Evolutionary conservation across 108 stramenopile genomes (phyloP).

Genomic region (Cyclostephanos tholiformis): DNA sequence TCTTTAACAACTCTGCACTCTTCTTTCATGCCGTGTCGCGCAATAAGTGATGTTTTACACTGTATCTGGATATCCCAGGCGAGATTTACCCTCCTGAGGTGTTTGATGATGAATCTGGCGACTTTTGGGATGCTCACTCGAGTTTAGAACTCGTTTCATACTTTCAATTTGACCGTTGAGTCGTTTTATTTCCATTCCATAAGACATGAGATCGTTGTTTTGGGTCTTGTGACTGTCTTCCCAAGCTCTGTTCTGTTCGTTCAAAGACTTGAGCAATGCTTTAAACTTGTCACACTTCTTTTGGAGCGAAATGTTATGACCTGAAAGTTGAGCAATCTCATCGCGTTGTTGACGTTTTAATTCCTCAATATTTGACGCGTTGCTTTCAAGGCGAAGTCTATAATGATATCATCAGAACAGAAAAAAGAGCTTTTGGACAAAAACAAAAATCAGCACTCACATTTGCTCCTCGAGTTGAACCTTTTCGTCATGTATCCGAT

Average conservation of each 20-base stretch:
- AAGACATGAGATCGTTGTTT: conserved; percentile 11
- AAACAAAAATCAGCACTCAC: conserved; percentile 17
- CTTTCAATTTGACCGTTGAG: neutral
- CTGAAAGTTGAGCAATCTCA: conserved; percentile 23
- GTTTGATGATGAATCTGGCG: neutral
- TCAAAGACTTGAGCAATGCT: conserved; percentile 23
- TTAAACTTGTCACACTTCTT: conserved; percentile 37
- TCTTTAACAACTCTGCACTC: neutral
- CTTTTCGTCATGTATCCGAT: conserved; percentile 6
- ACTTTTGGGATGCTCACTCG: conserved; percentile 3
- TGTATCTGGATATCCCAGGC: neutral
- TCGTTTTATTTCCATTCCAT: conserved; percentile 27
- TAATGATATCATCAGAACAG: neutral
- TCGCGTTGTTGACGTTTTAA: conserved; percentile 4
- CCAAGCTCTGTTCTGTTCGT: conserved; percentile 25
- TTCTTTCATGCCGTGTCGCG: neutral
- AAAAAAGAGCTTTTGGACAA: neutral
- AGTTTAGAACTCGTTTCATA: conserved; percentile 6
- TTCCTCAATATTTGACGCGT: conserved; percentile 6
- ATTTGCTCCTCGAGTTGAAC: conserved; percentile 19
- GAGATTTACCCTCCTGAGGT: neutral
- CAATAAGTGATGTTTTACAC: conserved; percentile 4
- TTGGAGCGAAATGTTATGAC: conserved; percentile 17
- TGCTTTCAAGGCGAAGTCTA: conserved; percentile 6
- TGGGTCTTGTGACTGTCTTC: conserved; percentile 32